Evolutionary conservation across 257 asterid species (phyloP).

Genomic region (Solanum appendiculatum): DNA sequence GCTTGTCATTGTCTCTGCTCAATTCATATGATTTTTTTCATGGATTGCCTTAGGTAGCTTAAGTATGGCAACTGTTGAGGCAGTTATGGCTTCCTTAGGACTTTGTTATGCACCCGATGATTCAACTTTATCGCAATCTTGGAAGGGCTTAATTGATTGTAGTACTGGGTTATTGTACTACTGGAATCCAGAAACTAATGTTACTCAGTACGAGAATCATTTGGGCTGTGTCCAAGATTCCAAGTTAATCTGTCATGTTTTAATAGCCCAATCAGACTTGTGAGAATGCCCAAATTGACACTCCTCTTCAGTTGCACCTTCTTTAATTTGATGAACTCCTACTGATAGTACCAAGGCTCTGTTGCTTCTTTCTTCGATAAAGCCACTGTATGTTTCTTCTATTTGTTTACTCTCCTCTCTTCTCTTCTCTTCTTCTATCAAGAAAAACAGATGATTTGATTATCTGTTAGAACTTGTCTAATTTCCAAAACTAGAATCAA

Average conservation of each 20-base stretch:
- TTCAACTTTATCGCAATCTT: conserved; percentile 76
- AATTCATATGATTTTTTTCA: neutral
- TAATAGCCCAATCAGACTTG: neutral
- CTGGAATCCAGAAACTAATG: conserved; percentile 85
- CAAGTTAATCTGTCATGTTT: neutral
- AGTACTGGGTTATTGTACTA: conserved; percentile 54
- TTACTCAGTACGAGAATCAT: conserved; percentile 61
- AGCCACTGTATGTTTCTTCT: neutral
- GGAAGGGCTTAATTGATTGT: conserved; percentile 91
- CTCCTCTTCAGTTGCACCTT: neutral
- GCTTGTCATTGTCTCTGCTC: neutral
- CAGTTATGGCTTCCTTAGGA: conserved; percentile 40
- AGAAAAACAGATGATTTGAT: neutral
- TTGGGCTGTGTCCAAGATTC: neutral
- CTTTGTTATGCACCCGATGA: conserved; percentile 88
- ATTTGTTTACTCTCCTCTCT: neutral
- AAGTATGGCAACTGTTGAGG: conserved; percentile 61
- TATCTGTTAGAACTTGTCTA: neutral
- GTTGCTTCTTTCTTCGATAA: neutral
- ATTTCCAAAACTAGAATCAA: neutral
- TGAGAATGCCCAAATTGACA: neutral
- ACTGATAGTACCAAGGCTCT: neutral
- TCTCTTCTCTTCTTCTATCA: neutral
- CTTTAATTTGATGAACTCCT: neutral
- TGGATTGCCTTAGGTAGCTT: neutral